Evolutionary conservation across 176 grass and related monocot genomes (phyloP), one percentile per base, ranked within the genome.

Genomic region (Carex myosuroides): DNA sequence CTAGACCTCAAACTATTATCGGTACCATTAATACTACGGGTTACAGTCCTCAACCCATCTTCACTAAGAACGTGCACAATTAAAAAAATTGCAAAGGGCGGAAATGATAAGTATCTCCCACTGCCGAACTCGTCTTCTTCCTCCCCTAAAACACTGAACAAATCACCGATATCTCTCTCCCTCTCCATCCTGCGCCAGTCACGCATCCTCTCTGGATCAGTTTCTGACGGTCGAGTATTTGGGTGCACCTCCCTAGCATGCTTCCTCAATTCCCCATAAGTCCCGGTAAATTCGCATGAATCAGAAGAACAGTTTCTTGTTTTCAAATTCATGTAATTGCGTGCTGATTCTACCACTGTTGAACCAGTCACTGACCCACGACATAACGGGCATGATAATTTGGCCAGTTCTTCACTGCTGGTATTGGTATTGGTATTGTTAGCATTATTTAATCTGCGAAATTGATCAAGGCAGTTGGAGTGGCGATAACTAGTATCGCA

Each of bases 321-420:
- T 58, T 89, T 89, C 84, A 57, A 74, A 55, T 89, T 85, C 83
- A 89, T 72, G 84, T 86, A 86, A 54, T 78, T 60, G 11, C 88
- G 79, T 41, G 68, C 84, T 56, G 84, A 79, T 89, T 89, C 54
- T 58, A 85, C 84, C n/a, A 86, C 75, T 13, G 71, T 86, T 56
- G 78, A 86, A 29, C 68, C 79, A 13, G 72, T 22, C 33, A 89
- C 88, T 22, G 30, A 55, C 37, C 88, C 88, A 10, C 84, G 88
- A 81, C 88, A 89, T 18, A 89, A 81, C 4, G 88, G 88, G 33
- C 88, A 89, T 12, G 56, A 86, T 44, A 22, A 82, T 16, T 89
- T 86, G 14, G 10, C 60, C 13, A 53, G n/a, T 74, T 70, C 76
- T 52, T 20, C 66, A 41, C 55, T 30, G 5, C 42, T 64, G 13